phyloP scores from a whole-genome alignment of 2,329 filamentous ascomycete genomes.

The Xylaria sp. region DNA sequence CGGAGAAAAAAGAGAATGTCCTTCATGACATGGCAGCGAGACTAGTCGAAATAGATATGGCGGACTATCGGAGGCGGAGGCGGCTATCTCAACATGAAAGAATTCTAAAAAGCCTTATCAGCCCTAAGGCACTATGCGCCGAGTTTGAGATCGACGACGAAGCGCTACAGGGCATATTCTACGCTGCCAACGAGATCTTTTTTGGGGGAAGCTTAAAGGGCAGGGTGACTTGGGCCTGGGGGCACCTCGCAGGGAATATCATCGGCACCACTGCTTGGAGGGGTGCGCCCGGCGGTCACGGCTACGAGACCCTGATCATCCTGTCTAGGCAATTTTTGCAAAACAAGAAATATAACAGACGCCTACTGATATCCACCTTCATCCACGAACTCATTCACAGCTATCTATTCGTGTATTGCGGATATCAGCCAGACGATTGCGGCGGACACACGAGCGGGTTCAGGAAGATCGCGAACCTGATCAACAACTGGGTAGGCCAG shows the following conservation, averaged over 20 bases:
- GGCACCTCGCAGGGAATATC: conserved; percentile 65
- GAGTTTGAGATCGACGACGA: conserved; percentile 66
- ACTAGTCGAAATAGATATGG: conserved; percentile 60
- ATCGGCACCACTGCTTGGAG: conserved; percentile 72
- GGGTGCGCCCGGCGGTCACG: conserved; percentile 55
- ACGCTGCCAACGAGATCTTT: conserved; percentile 70
- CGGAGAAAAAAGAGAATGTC: conserved; percentile 56
- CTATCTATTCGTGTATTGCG: conserved; percentile 71
- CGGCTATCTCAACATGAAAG: conserved; percentile 65
- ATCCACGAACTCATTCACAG: conserved; percentile 75
- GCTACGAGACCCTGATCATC: conserved; percentile 71
- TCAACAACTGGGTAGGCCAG: conserved; percentile 69
- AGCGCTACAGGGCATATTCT: conserved; percentile 67
- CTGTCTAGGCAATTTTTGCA: conserved; percentile 69
- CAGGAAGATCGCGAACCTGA: conserved; percentile 65
- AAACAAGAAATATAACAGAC: conserved; percentile 65
- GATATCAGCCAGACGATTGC: conserved; percentile 63
- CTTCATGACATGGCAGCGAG: conserved; percentile 61
- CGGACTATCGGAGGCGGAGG: conserved; percentile 56
- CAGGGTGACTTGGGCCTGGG: conserved; percentile 73
- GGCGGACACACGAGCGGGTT: conserved; percentile 72
- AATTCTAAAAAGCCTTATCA: conserved; percentile 68
- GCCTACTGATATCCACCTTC: conserved; percentile 71
- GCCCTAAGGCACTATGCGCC: conserved; percentile 57
- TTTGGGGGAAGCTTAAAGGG: conserved; percentile 65